phyloP scores from a whole-genome alignment of 108 stramenopile species.

The Pelagomonas calceolata region DNA sequence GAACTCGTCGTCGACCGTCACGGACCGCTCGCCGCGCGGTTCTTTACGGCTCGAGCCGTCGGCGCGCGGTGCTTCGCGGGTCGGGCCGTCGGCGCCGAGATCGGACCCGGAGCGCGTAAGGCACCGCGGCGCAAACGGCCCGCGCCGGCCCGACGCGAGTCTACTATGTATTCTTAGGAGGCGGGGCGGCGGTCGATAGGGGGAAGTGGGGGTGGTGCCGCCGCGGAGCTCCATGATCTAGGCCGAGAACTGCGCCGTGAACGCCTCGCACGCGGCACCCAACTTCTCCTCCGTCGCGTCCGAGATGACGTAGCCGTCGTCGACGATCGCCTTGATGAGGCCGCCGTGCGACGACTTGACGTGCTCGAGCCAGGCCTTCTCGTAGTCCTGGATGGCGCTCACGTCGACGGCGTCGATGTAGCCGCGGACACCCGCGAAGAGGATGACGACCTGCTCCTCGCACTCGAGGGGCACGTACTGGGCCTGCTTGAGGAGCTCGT shows the following conservation, averaged over 20 bases:
- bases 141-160: too few species aligned
- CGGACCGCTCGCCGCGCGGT: too few species aligned
- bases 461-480: slow-evolving; percentile 97
- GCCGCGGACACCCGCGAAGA: slow-evolving; percentile 97
- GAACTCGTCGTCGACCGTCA: too few species aligned
- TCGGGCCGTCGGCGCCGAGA: too few species aligned
- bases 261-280: slow-evolving; percentile 85
- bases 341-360: slow-evolving; percentile 79
- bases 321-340: slow-evolving; percentile 74
- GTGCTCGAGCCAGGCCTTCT: slow-evolving; percentile 83
- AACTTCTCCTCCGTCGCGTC: slow-evolving; percentile 65
- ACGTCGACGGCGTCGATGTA: slow-evolving; percentile 98
- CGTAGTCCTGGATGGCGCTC: slow-evolving; percentile 86
- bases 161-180: too few species aligned
- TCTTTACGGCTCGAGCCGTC: too few species aligned
- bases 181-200: too few species aligned
- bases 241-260: slow-evolving; percentile 57
- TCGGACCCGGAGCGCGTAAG: too few species aligned
- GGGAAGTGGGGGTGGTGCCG: too few species aligned
- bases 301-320: slow-evolving; percentile 68
- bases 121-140: too few species aligned
- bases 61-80: too few species aligned
- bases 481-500: slow-evolving; percentile 98
- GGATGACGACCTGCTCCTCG: slow-evolving; percentile 91
- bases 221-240: too few species aligned